These are phyloP conservation scores for Athelia psychrophila DNA, from an alignment of 1,284 basidiomycete species.

Conservation along the genomic window DNA sequence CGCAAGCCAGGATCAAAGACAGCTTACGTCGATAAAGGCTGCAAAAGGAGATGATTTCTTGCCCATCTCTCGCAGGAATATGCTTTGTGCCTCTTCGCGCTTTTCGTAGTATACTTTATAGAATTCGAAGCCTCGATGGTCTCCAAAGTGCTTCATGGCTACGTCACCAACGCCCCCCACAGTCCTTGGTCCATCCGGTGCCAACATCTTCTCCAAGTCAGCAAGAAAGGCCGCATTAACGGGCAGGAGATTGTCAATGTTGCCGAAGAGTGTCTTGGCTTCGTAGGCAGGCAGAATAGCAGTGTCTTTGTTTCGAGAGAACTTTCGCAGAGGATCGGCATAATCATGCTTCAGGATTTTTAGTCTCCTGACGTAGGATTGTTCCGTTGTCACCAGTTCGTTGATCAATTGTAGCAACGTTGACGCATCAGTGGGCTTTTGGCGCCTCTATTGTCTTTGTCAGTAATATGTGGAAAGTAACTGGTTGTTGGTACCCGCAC, in stretches of 20 bases:
- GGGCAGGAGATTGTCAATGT: conserved; percentile 85
- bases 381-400: conserved; percentile 77
- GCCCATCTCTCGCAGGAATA: conserved; percentile 82
- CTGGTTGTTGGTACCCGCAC: too few relatives aligned
- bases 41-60: conserved; percentile 77
- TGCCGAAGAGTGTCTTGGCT: conserved; percentile 91
- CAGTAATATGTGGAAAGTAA: too few relatives aligned
- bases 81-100: conserved; percentile 89
- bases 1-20: conserved; percentile 9
- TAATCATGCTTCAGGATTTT: conserved; percentile 78
- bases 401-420: conserved; percentile 68
- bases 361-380: conserved; percentile 74
- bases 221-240: conserved; percentile 85
- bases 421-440: conserved; percentile 47
- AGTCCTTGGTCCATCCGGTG: conserved; percentile 50
- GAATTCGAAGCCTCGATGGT: conserved; percentile 80
- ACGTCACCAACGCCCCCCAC: conserved; percentile 83
- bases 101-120: conserved; percentile 92
- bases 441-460: too few relatives aligned
- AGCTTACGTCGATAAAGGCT: conserved; percentile 80
- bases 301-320: conserved; percentile 81
- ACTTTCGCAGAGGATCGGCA: conserved; percentile 86
- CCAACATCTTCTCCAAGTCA: conserved; percentile 80
- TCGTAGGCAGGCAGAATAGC: conserved; percentile 88
- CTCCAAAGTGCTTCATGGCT: conserved; percentile 81